Base-by-base conservation (phyloP, 495 filamentous ascomycete genomes). In the Ascobolus immersus region DNA sequence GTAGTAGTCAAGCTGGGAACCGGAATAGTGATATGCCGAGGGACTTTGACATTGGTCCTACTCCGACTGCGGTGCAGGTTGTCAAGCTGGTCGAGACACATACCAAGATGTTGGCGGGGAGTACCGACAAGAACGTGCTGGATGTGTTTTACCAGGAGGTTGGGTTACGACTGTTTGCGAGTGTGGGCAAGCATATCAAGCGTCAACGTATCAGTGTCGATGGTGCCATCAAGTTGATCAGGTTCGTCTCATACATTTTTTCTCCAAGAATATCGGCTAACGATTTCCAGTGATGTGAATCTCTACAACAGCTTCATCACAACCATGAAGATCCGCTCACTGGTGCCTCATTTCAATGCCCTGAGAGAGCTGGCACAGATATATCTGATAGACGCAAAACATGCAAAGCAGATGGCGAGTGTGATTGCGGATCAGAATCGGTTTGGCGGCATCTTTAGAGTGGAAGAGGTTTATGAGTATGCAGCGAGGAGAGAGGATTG, bases 71-170 rank as follows among this genome's bases (percentile, higher is more conserved):
- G 4, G 56, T 54, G 27, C 65, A 72, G 17, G 65, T 96, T 12
- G 71, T 89, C n/a, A 68, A 78, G 24, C 66, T 92, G 12, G 74
- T 94, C 3, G 66, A 70, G 14, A 71, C 71, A 12, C 86, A 99
- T 50, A 93, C 81, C 2, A 69, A 64, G 40, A 84, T 99, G 74
- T 62, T 99, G 2, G 62, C 71, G 2, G 86, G 86, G 18, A 84
- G 75, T 49, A 92, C 81, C 2, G 86, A 99, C 49, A 94, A 94
- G 55, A 82, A 73, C 46, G 81, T 91, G 59, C 69, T 99, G 13
- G 86, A 99, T 46, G 86, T 94, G 13, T 99, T 99, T 58, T 92
- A 90, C 52, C 81, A 90, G 55, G 86, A 99, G 56, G 84, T 94
- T 18, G 89, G 86, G 1, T 61, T 94, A 24, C 72, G 89, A 12